A percentile compares a stretch with the other conserved stretches of the same genome.
These are phyloP conservation scores for Coemansia sp. DNA, from an alignment of 192 early-diverging fungal genomes.

Conservation along the genomic window DNA sequence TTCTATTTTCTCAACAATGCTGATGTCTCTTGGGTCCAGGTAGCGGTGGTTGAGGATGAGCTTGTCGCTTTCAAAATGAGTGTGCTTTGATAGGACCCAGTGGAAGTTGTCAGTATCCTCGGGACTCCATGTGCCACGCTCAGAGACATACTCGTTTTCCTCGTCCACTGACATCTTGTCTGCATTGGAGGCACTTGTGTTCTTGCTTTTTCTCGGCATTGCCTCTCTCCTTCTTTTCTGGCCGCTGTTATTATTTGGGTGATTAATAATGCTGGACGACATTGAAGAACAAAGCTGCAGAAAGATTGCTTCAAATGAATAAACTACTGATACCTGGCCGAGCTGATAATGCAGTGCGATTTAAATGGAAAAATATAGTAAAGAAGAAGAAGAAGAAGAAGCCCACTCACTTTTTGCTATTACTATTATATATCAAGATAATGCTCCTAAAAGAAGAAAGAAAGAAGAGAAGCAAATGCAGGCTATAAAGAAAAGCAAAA, in stretches of 20 bases:
- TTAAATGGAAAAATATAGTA: background rate
- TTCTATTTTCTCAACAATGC: conserved; percentile 25
- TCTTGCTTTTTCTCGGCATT: background rate
- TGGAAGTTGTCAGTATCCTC: conserved; percentile 44
- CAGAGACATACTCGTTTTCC: conserved; percentile 1
- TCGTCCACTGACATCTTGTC: background rate
- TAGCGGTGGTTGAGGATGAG: conserved; percentile 38
- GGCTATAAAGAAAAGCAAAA: background rate
- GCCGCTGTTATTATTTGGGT: background rate
- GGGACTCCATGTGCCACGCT: conserved; percentile 36
- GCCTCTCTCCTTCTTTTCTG: background rate
- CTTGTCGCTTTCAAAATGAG: conserved; percentile 16
- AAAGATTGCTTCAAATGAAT: too few species aligned
- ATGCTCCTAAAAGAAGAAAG: too few species aligned
- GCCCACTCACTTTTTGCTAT: too few species aligned
- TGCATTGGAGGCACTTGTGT: background rate
- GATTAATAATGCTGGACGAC: too few species aligned
- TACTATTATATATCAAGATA: too few species aligned
- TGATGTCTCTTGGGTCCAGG: conserved; percentile 34
- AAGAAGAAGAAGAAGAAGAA: too few species aligned
- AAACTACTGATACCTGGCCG: too few species aligned
- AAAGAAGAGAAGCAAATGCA: too few species aligned
- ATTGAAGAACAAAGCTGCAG: too few species aligned
- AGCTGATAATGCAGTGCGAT: too few species aligned
- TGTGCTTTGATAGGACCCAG: conserved; percentile 33